Conservation (phyloP, 2,329 filamentous ascomycete genomes). For the Penicillium glabrum region DNA sequence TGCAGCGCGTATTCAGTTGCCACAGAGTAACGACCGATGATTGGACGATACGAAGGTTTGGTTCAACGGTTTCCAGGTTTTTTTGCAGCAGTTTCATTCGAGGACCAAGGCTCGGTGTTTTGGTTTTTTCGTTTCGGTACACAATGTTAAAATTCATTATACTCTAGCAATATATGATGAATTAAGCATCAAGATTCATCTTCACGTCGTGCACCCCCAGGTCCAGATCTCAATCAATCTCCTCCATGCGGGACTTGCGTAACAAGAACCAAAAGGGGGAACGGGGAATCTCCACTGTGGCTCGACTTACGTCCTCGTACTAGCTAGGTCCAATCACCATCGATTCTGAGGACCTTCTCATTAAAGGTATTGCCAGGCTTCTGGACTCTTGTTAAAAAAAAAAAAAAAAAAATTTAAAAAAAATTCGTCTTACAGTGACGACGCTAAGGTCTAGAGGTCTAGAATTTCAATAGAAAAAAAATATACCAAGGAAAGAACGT, state of each 20-base stretch:
- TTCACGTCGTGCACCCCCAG: neutral
- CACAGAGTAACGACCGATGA: neutral
- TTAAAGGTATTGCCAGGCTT: neutral
- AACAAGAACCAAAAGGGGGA: neutral
- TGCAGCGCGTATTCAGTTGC: neutral
- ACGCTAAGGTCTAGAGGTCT: neutral
- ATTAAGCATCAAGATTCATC: neutral
- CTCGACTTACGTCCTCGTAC: neutral
- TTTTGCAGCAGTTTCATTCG: neutral
- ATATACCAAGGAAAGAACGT: neutral
- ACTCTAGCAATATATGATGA: neutral
- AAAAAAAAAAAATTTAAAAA: too few relatives aligned
- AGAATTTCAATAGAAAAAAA: neutral
- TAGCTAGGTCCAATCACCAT: neutral
- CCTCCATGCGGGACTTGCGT: neutral
- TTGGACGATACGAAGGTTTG: neutral
- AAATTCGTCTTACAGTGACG: neutral
- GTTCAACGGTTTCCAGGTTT: conserved; percentile 4
- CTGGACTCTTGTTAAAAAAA: neutral
- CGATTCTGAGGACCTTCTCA: neutral
- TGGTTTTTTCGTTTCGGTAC: neutral
- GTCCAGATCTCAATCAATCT: conserved; percentile 1
- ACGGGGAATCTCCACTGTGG: neutral
- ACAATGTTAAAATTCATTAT: neutral
- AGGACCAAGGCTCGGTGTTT: neutral